Percentiles rank a stretch among this genome's conserved stretches.
phyloP scores from a whole-genome alignment of 2,329 filamentous ascomycete species.

The Neopestalotiopsis sp. region DNA sequence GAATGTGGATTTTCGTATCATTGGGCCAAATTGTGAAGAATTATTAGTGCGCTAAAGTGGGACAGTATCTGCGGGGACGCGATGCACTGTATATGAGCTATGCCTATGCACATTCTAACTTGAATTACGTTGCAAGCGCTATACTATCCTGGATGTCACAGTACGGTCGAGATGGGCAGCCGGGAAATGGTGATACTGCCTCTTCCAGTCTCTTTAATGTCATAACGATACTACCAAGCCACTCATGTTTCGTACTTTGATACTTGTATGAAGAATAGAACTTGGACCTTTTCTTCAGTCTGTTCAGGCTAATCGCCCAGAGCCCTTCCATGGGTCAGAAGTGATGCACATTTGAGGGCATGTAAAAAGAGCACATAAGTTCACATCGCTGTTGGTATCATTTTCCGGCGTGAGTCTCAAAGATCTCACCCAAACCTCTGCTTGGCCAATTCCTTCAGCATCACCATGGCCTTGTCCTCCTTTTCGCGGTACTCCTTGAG shows the following conservation, averaged over 20 bases:
- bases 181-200: too few species aligned
- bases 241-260: too few species aligned
- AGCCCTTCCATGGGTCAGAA: too few species aligned
- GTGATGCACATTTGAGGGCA: not conserved
- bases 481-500: constrained; percentile 72
- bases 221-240: too few species aligned
- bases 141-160: too few species aligned
- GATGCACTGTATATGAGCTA: constrained; percentile 4
- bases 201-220: too few species aligned
- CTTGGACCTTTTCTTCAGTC: too few species aligned
- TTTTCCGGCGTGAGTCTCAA: not conserved
- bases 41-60: constrained; percentile 5
- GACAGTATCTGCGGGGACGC: constrained; percentile 7
- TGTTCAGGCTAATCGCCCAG: too few species aligned
- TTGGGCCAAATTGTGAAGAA: constrained; percentile 9
- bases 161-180: too few species aligned
- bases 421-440: constrained; percentile 70
- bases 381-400: not conserved
- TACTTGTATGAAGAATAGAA: too few species aligned
- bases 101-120: not conserved
- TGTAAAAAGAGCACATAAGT: too few species aligned
- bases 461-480: constrained; percentile 84
- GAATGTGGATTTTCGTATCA: constrained; percentile 11
- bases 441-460: constrained; percentile 78
- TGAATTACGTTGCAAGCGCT: not conserved